Base-by-base conservation (phyloP, 2,329 filamentous ascomycete genomes). In the Orbilia ellipsospora region DNA sequence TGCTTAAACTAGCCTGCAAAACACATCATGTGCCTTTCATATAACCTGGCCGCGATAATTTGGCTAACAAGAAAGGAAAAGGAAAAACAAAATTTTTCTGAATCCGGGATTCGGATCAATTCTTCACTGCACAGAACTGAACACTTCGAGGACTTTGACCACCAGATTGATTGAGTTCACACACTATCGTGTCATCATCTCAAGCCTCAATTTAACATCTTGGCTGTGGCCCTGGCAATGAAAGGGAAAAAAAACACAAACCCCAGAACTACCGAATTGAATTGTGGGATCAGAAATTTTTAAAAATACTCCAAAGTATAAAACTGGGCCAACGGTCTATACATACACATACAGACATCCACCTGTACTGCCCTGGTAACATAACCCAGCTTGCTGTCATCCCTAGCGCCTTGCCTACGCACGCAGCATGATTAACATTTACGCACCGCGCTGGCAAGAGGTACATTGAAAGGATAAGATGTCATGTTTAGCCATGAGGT, bases 401-500 rank as follows among this genome's bases (percentile, higher is more conserved):
- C 31, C 31, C 31, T 36, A 36, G 31, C 31, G 31, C 31, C 44
- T 18, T 48, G 44, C 44, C 44, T 48, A 18, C 44, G 15, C 7
- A 48, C 44, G 44, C 44, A 48, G 44, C 44, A 48, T 48, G 31
- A 6, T 6, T 36, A 36, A 10, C 31, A 36, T 2, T 36, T 7
- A 36, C 31, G 69, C 62, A 73, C 62, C 69, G 40, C 69, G 69
- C 62, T 56, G 55, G 50, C 69, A 55, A 45, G 48, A 51, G 48
- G 44, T n/a, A 48, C 15, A 48, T 48, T 10, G 44, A 52, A 65
- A 66, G 65, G 65, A 69, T 61, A 61, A 40, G 64, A 55, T 62
- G 69, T 73, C 66, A 55, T 62, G 69, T 73, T 73, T 66, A 65
- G 62, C 69, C 62, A 73, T 73, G 69, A 73, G 69, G 69, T 66